Percentiles rank a stretch among this genome's conserved stretches.
Conservation (phyloP, 2,329 filamentous ascomycete genomes). For the Colletotrichum sp. region DNA sequence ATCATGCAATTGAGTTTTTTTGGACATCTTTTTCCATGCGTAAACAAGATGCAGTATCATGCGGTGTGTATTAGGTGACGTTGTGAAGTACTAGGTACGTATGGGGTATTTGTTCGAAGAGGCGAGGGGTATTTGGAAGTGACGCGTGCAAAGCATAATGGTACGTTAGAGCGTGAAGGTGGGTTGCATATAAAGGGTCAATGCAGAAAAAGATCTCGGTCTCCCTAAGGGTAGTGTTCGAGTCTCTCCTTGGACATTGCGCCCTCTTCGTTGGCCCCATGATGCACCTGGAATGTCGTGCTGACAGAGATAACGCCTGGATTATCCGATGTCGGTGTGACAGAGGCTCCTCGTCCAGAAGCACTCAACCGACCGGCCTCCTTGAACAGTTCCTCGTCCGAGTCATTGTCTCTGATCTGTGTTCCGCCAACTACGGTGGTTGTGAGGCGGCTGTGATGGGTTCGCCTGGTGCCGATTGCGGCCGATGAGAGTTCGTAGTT, state of each 20-base stretch:
- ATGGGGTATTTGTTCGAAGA: background rate
- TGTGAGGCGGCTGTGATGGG: slow-evolving; percentile 10
- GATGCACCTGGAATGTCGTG: slow-evolving; percentile 12
- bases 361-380: background rate
- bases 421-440: slow-evolving; percentile 15
- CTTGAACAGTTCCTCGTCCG: slow-evolving; percentile 13
- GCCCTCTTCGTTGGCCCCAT: background rate
- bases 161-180: background rate
- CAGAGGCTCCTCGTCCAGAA: background rate
- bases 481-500: slow-evolving; percentile 15
- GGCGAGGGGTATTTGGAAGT: background rate
- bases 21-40: background rate
- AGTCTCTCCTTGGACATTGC: background rate
- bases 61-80: background rate
- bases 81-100: background rate
- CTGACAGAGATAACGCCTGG: slow-evolving; percentile 2
- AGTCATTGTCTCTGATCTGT: slow-evolving; percentile 6
- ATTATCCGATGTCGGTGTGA: background rate
- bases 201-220: background rate
- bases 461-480: background rate
- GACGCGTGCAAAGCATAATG: background rate
- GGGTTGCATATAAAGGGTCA: background rate
- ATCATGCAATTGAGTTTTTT: background rate
- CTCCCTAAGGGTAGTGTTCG: background rate
- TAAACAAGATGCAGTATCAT: background rate